A percentile compares a stretch with the other conserved stretches of the same genome.
Evolutionary conservation across 768 basidiomycete species (phyloP).

Genomic region (Serpula lacrymans): DNA sequence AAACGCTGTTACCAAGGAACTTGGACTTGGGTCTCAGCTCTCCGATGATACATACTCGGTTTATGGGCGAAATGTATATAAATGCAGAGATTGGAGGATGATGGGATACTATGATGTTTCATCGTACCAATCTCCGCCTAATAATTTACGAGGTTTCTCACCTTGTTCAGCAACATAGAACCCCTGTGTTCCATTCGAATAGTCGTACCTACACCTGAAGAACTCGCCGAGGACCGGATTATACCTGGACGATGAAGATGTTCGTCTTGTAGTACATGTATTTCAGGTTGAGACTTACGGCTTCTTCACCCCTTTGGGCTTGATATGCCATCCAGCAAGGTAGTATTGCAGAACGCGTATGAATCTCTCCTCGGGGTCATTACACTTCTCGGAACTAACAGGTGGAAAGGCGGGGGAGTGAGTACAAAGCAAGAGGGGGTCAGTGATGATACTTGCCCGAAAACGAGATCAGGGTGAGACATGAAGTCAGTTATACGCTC

Average conservation of each 20-base stretch:
- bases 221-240: constrained; percentile 98
- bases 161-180: constrained; percentile 98
- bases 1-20: constrained; percentile 96
- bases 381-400: constrained; percentile 71
- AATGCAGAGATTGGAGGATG: constrained; percentile 96
- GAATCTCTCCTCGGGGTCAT: constrained; percentile 87
- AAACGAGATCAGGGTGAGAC: constrained; percentile 96
- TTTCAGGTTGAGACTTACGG: constrained; percentile 54
- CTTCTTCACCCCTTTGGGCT: constrained; percentile 99
- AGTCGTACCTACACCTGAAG: constrained; percentile 94
- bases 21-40: constrained; percentile 94
- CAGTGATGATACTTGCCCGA: constrained; percentile 59
- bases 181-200: constrained; percentile 86
- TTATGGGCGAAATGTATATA: constrained; percentile 90
- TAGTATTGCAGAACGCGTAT: constrained; percentile 91
- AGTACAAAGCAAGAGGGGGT: not conserved
- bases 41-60: constrained; percentile 82
- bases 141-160: constrained; percentile 27
- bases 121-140: not conserved
- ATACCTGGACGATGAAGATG: no score
- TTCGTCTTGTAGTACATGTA: constrained; percentile 3
- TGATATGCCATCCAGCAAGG: constrained; percentile 99
- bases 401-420: constrained; percentile 8
- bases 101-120: constrained; percentile 72
- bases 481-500: constrained; percentile 99